Evolutionary conservation across 75 land plant species (phyloP).

Genomic region (Sequoia sempervirens): DNA sequence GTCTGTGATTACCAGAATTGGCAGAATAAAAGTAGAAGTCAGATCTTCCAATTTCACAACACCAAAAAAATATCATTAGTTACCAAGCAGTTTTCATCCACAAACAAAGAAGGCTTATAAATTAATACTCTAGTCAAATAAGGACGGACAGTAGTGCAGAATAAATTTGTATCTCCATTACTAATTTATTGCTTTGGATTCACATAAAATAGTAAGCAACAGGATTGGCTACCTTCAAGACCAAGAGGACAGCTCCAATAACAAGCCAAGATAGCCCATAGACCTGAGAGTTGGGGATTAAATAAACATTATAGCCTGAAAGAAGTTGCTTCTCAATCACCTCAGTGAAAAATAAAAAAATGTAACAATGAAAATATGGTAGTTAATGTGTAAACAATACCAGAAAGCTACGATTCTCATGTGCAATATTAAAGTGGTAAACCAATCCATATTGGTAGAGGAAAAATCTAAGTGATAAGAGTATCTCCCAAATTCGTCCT

Average conservation of each 20-base stretch:
- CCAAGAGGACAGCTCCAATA: slow-evolving; percentile 56
- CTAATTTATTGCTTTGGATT: not conserved
- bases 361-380: not conserved
- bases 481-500: slow-evolving; percentile 69
- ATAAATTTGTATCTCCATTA: not conserved
- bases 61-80: not conserved
- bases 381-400: slow-evolving; percentile 32
- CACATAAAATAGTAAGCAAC: not conserved
- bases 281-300: slow-evolving; percentile 39
- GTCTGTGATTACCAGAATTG: slow-evolving; percentile 34
- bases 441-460: slow-evolving; percentile 96
- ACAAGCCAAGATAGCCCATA: slow-evolving; percentile 98
- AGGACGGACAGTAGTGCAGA: not conserved
- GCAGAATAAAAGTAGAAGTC: not conserved
- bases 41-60: not conserved
- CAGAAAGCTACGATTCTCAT: slow-evolving; percentile 47
- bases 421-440: slow-evolving; percentile 81
- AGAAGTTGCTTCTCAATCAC: slow-evolving; percentile 5
- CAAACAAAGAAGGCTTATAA: too few relatives aligned
- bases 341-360: slow-evolving; percentile 3
- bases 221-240: slow-evolving; percentile 66
- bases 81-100: not conserved
- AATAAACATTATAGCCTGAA: slow-evolving; percentile 4
- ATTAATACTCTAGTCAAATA: not conserved
- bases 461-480: slow-evolving; percentile 76